These are phyloP conservation scores for Aspergillus saccharolyticus DNA, from an alignment of 495 filamentous ascomycete species.

Conservation along the genomic window DNA sequence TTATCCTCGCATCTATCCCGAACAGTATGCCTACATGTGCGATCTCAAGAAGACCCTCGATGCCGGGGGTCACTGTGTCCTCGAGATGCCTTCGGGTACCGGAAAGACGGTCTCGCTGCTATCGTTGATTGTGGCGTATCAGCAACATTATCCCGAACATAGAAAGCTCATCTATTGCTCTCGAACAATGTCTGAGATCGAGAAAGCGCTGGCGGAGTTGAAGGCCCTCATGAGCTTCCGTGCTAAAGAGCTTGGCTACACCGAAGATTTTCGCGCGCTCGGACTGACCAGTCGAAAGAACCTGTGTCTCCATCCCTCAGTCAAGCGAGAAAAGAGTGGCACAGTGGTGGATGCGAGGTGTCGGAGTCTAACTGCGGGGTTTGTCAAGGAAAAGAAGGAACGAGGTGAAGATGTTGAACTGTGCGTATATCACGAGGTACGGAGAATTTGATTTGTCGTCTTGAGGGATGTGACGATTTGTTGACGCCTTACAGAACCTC, in stretches of 20 bases:
- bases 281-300: constrained; percentile 97
- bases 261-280: constrained; percentile 88
- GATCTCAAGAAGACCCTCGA: constrained; percentile 97
- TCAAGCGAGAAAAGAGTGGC: constrained; percentile 93
- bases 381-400: constrained; percentile 94
- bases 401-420: constrained; percentile 89
- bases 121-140: constrained; percentile 93
- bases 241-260: constrained; percentile 73
- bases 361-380: constrained; percentile 90
- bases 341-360: constrained; percentile 90
- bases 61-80: constrained; percentile 89
- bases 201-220: constrained; percentile 91
- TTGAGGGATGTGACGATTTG: neutral
- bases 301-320: constrained; percentile 89
- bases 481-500: constrained; percentile 62
- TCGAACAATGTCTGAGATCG: constrained; percentile 60
- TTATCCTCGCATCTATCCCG: constrained; percentile 95
- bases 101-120: constrained; percentile 96
- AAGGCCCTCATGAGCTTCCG: constrained; percentile 93
- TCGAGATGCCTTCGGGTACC: constrained; percentile 99
- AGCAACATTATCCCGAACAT: constrained; percentile 83
- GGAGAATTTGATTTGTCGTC: constrained; percentile 12
- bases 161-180: constrained; percentile 98
- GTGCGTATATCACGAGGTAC: constrained; percentile 90
- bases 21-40: constrained; percentile 99